Percentiles rank a stretch among this genome's conserved stretches.
phyloP scores from a whole-genome alignment of 2,329 filamentous ascomycete species.

The Fusarium xylarioides region DNA sequence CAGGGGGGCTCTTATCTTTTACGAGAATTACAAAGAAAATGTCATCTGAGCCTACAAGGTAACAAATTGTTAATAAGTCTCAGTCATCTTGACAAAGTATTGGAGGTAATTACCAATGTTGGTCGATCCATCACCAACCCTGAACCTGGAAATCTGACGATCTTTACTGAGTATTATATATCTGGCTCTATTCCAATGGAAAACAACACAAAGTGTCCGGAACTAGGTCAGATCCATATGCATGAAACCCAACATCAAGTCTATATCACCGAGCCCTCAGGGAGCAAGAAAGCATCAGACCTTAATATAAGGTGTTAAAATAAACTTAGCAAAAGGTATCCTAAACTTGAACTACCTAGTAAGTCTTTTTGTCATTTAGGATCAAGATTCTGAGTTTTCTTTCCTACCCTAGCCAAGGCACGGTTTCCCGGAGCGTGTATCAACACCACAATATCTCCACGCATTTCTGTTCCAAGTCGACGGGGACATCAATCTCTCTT shows the following conservation, averaged over 20 bases:
- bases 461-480: slow-evolving; percentile 28
- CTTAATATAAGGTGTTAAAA: too few relatives aligned
- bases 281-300: too few relatives aligned
- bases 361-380: too few relatives aligned
- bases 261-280: not conserved
- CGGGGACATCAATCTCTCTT: slow-evolving; percentile 38
- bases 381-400: too few relatives aligned
- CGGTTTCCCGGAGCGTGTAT: not conserved
- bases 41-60: not conserved
- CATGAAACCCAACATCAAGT: not conserved
- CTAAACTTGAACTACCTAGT: too few relatives aligned
- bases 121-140: not conserved
- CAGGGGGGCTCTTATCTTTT: not conserved
- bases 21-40: not conserved
- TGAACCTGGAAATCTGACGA: not conserved
- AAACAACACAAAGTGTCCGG: not conserved
- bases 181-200: not conserved
- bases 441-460: slow-evolving; percentile 13
- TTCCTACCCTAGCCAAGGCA: too few relatives aligned
- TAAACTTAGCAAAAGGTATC: too few relatives aligned
- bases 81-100: not conserved
- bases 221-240: not conserved
- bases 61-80: not conserved
- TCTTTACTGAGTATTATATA: not conserved
- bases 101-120: not conserved